phyloP scores from a whole-genome alignment of 352 stramenopile species.

The Pythium scleroteichum region DNA sequence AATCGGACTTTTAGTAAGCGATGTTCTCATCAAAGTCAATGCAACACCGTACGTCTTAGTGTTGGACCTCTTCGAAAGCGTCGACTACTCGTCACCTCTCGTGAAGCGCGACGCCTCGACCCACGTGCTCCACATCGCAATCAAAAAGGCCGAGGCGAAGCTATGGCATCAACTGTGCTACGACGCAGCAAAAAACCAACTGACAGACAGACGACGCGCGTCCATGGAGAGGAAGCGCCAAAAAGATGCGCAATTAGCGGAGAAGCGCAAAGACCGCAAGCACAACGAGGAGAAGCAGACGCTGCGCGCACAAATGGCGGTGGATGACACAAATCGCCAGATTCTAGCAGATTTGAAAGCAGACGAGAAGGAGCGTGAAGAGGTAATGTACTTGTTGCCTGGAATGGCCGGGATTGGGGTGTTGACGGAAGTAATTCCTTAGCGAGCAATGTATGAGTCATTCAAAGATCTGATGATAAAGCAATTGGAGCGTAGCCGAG shows the following conservation, averaged over 20 bases:
- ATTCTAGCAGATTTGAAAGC: slow-evolving; percentile 72
- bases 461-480: slow-evolving; percentile 49
- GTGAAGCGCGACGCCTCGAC: slow-evolving; percentile 47
- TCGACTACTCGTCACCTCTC: slow-evolving; percentile 52
- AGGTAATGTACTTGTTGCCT: slow-evolving; percentile 35
- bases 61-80: slow-evolving; percentile 56
- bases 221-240: slow-evolving; percentile 67
- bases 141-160: slow-evolving; percentile 44
- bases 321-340: slow-evolving; percentile 76
- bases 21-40: slow-evolving; percentile 83
- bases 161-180: slow-evolving; percentile 52
- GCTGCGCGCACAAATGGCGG: slow-evolving; percentile 76
- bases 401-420: not conserved
- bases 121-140: slow-evolving; percentile 44
- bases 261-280: slow-evolving; percentile 54
- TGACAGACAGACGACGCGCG: slow-evolving; percentile 43
- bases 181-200: slow-evolving; percentile 36
- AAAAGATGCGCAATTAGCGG: slow-evolving; percentile 38
- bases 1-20: slow-evolving; percentile 46
- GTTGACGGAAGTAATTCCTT: not conserved
- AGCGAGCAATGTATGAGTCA: slow-evolving; percentile 74
- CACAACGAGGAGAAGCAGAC: slow-evolving; percentile 74
- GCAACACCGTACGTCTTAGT: slow-evolving; percentile 71
- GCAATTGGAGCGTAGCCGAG: slow-evolving; percentile 19
- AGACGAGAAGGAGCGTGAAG: slow-evolving; percentile 75